Conservation (phyloP, 106 monocot species). For the Allium cepa region DNA sequence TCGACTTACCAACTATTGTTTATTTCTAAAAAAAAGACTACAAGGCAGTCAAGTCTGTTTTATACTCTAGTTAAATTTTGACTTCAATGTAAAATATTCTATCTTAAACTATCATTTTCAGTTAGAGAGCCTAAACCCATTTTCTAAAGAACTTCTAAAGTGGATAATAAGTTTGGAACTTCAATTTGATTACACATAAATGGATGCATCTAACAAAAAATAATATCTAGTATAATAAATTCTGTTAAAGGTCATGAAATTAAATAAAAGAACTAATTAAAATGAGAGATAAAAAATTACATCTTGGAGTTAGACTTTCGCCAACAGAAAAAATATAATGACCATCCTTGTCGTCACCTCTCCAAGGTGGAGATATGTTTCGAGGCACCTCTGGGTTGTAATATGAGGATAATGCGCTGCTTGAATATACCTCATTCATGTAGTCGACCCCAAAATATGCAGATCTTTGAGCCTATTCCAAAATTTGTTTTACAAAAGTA, state of each 20-base stretch:
- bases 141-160: background rate
- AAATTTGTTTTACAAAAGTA: no score
- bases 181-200: background rate
- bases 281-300: conserved; percentile 27
- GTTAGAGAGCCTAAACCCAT: no score
- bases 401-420: conserved; percentile 16
- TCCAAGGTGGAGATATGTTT: conserved; percentile 72
- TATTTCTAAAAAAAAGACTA: background rate
- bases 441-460: no score
- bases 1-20: no score
- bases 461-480: no score
- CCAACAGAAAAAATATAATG: conserved; percentile 85
- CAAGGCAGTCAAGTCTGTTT: background rate
- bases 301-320: conserved; percentile 74
- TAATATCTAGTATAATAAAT: background rate
- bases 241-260: background rate
- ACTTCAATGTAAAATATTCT: background rate
- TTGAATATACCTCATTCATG: no score
- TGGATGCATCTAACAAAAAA: background rate
- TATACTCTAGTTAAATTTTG: background rate
- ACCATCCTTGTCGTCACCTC: conserved; percentile 91
- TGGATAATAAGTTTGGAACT: background rate
- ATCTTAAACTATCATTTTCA: background rate
- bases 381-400: conserved; percentile 33
- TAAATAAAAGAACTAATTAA: background rate